Evolutionary conservation across 305 asterid species (phyloP), one percentile per base, ranked within the genome.

Genomic region (Fraxinus dipetala): DNA sequence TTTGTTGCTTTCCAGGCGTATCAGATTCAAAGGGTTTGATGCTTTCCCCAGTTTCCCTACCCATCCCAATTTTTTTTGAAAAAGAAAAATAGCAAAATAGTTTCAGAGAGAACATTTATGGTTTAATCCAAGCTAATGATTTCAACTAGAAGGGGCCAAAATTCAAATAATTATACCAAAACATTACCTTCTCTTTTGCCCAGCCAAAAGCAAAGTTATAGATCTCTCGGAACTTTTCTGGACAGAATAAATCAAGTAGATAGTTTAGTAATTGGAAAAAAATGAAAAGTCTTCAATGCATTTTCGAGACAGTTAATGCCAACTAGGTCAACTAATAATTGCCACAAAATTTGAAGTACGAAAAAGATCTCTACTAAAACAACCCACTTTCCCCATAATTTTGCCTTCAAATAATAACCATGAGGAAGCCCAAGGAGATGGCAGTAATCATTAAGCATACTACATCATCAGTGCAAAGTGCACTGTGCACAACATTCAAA

Each of bases 131-230:
- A 69, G 14, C 20, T 43, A 28, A 72, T 75, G 34, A 78, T 78
- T 72, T 75, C 35, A 75, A 77, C 45, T 59, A 67, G 78, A 22
- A 61, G 80, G 56, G 45, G n/a, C 72, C 73, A 6, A 45, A 16
- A 43, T 32, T 72, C 77, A 73, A 18, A 34, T 31, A 61, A 81
- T 51, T 7, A 67, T 76, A 78, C 81, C 74, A 79, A 84, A 26
- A 30, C 10, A 65, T 73, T 86, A 96, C 99, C 98, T 96, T 94
- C 88, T 96, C 99, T 85, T 94, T 96, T 83, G 99, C 98, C 99
- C 99, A 96, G 85, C 97, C 93, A 86, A 96, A 96, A 79, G 99
- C 98, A 84, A 91, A 96, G 87, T 96, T 91, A 88, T 96, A 96
- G 86, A 96, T 94, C 85, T 94, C 99, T 13, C 90, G 90, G 85